Conservation (phyloP, 495 filamentous ascomycete species). For the Xylaria acuta region DNA sequence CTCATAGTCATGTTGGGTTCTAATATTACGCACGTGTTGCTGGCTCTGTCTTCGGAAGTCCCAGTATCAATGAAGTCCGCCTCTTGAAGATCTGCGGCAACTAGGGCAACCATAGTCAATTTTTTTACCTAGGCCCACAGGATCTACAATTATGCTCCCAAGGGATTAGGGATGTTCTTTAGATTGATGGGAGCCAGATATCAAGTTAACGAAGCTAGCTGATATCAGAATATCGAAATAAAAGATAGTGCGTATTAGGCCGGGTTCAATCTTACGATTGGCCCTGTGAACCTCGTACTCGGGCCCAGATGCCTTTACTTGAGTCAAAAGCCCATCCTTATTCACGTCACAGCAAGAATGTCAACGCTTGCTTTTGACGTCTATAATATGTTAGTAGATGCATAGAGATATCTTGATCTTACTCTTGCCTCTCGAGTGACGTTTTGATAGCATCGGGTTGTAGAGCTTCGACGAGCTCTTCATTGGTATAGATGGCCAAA, state of each 20-base stretch:
- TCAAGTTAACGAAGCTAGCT: slow-evolving; percentile 2
- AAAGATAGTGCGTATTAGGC: not conserved
- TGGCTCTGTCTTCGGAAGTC: not conserved
- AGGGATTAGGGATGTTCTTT: slow-evolving; percentile 37
- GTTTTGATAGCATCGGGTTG: slow-evolving; percentile 42
- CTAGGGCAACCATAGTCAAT: slow-evolving; percentile 46
- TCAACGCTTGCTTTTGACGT: slow-evolving; percentile 54
- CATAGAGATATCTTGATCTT: not conserved
- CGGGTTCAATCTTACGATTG: slow-evolving; percentile 26
- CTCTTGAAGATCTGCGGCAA: slow-evolving; percentile 35
- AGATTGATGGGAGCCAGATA: slow-evolving; percentile 22
- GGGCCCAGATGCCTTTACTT: slow-evolving; percentile 36
- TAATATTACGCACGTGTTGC: slow-evolving; percentile 33
- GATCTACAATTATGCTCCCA: slow-evolving; percentile 51
- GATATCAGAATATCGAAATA: not conserved
- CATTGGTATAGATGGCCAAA: slow-evolving; percentile 17
- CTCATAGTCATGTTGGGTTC: not conserved
- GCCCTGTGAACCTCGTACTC: slow-evolving; percentile 23
- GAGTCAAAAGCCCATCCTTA: slow-evolving; percentile 41
- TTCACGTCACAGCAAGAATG: slow-evolving; percentile 51
- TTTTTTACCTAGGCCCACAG: slow-evolving; percentile 53
- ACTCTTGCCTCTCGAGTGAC: slow-evolving; percentile 35
- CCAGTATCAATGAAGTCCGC: not conserved
- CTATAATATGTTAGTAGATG: slow-evolving; percentile 29
- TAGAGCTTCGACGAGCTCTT: slow-evolving; percentile 31